These are phyloP conservation scores for Aspergillus cristatus DNA, from an alignment of 495 filamentous ascomycete genomes.

Conservation along the genomic window DNA sequence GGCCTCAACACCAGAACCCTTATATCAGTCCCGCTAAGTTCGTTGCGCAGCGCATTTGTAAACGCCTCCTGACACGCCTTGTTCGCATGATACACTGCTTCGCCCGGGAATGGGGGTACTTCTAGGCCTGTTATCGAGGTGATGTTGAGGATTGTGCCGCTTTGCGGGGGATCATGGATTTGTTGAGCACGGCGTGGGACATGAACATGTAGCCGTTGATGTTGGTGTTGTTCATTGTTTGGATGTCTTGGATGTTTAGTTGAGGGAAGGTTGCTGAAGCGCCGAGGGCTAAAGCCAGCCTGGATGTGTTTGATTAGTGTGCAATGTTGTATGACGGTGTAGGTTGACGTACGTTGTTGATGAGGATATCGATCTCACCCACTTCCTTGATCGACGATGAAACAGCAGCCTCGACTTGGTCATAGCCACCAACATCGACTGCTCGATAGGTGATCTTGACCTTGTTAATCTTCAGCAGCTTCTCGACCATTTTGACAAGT, in stretches of 20 bases:
- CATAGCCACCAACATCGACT: conserved; percentile 18
- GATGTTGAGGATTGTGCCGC: conserved; percentile 29
- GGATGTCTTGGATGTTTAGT: conserved; percentile 17
- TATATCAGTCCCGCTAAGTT: conserved; percentile 24
- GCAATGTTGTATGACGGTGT: background rate
- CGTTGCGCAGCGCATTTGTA: conserved; percentile 27
- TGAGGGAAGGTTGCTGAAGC: conserved; percentile 19
- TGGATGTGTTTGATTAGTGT: conserved; percentile 1
- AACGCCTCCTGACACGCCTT: conserved; percentile 32
- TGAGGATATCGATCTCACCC: conserved; percentile 23
- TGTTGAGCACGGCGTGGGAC: conserved; percentile 24
- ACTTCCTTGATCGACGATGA: conserved; percentile 7
- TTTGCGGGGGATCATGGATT: conserved; percentile 15
- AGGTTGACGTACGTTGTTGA: conserved; percentile 21
- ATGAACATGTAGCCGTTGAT: conserved; percentile 25
- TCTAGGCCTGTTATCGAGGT: conserved; percentile 22
- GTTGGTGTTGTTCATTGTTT: conserved; percentile 25
- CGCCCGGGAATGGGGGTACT: conserved; percentile 20
- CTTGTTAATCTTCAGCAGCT: conserved; percentile 13
- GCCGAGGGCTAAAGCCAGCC: conserved; percentile 29
- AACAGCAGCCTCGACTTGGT: conserved; percentile 17
- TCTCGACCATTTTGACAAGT: conserved; percentile 8
- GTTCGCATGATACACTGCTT: conserved; percentile 24
- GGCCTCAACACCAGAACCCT: conserved; percentile 27
- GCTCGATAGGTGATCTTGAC: conserved; percentile 9